These are phyloP conservation scores for Trifolium fragiferum DNA, from an alignment of 306 rosid genomes.

Conservation along the genomic window DNA sequence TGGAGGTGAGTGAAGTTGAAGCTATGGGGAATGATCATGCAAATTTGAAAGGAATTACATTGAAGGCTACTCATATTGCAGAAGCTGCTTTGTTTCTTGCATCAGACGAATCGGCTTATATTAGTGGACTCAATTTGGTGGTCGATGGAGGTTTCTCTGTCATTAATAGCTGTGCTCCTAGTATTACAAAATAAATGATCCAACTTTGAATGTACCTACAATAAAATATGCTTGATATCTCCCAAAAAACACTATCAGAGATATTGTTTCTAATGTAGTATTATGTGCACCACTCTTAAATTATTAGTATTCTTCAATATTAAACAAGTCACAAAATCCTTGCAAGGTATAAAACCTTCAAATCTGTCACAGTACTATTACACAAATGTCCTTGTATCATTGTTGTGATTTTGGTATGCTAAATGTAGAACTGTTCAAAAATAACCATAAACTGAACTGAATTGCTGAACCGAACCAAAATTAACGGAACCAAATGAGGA, in stretches of 20 bases:
- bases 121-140: constrained; percentile 67
- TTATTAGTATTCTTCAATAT: no score
- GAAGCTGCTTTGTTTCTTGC: constrained; percentile 83
- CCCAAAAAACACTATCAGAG: no score
- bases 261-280: no score
- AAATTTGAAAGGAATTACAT: constrained; percentile 63
- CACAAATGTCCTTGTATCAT: neutral
- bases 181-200: no score
- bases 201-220: no score
- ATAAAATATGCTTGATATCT: no score
- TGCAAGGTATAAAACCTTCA: neutral
- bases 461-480: no score
- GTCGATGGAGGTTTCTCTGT: constrained; percentile 76
- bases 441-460: no score
- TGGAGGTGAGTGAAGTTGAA: constrained; percentile 50
- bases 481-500: no score
- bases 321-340: neutral
- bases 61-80: constrained; percentile 65
- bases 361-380: neutral
- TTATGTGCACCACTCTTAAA: no score
- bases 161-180: constrained; percentile 30
- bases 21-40: constrained; percentile 31
- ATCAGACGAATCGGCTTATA: constrained; percentile 64
- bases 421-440: no score
- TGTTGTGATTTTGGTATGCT: no score